Evolutionary conservation across 306 rosid genomes (phyloP), one percentile per base, ranked within the genome.

Genomic region (Castanea mollissima): DNA sequence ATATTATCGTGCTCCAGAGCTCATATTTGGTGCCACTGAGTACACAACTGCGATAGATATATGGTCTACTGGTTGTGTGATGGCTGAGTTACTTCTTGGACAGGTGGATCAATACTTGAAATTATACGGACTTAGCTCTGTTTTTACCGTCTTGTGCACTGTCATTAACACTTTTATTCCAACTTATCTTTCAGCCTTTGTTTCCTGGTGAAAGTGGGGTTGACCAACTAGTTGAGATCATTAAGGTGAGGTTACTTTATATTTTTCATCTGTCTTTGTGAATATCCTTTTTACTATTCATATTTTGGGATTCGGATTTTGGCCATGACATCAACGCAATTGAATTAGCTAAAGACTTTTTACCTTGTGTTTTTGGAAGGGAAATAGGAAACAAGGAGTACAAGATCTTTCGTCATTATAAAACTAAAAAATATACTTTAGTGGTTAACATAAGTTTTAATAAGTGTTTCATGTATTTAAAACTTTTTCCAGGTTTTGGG

Each of bases 141-240:
- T 67, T 78, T 34, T 49, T 79, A 67, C 18, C 54, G 46, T 51
- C 62, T 58, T 75, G 25, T 55, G 11, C 69, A 60, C 63, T 34
- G 32, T 7, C 29, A 4, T 72, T 74, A 62, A 74, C 21, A 12
- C 25, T 81, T 41, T 83, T 51, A 83, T 34, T 56, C 76, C 71
- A 78, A 81, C 55, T 78, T 87, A 68, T 83, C 68, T 80, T 90
- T 74, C 96, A 95, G 99, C 98, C 99, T 70, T 82, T 95, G 89
- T 95, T 95, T 80, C 99, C 99, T 73, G 99, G 98, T 46, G 99
- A 95, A 86, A 95, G 99, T 85, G 99, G 99, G 65, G 99, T 95
- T 55, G 99, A 95, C 86, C 99, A 95, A 80, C 94, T 95, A 79
- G 99, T 95, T 82, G 99, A 95, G 89, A 91, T 95, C 82, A 95